Conservation (phyloP, 2,329 filamentous ascomycete genomes). For the Alternaria rosae region DNA sequence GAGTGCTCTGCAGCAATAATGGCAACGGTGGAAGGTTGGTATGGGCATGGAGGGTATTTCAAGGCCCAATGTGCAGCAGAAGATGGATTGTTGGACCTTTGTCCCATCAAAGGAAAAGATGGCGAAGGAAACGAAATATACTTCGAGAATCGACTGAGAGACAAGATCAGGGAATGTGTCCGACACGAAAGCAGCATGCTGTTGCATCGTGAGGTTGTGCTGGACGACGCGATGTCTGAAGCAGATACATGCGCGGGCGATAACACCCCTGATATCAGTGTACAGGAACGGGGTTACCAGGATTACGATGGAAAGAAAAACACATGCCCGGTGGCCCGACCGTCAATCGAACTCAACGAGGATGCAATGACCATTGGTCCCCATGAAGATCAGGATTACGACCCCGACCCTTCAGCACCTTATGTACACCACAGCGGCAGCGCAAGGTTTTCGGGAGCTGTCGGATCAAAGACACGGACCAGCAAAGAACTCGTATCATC, state of each 20-base stretch:
- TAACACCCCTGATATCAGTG: neutral
- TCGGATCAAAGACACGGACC: too few relatives aligned
- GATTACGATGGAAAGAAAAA: neutral
- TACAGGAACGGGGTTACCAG: neutral
- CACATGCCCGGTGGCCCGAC: neutral
- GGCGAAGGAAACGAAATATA: neutral
- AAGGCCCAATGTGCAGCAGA: neutral
- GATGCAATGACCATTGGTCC: neutral
- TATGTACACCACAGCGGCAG: neutral
- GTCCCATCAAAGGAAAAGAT: neutral
- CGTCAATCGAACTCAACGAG: neutral
- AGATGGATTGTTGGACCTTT: neutral
- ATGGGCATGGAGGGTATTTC: neutral
- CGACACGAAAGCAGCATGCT: neutral
- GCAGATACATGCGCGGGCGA: neutral
- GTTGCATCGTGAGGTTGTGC: neutral
- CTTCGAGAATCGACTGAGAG: neutral
- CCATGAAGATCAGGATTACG: neutral
- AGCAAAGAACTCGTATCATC: neutral
- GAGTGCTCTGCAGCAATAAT: neutral
- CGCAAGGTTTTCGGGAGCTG: neutral
- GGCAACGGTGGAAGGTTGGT: neutral
- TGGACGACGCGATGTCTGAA: neutral
- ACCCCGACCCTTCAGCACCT: neutral
- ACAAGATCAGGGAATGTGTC: neutral